Evolutionary conservation across 148 eudicot genomes (phyloP).

Genomic region (Linanthus parryae): DNA sequence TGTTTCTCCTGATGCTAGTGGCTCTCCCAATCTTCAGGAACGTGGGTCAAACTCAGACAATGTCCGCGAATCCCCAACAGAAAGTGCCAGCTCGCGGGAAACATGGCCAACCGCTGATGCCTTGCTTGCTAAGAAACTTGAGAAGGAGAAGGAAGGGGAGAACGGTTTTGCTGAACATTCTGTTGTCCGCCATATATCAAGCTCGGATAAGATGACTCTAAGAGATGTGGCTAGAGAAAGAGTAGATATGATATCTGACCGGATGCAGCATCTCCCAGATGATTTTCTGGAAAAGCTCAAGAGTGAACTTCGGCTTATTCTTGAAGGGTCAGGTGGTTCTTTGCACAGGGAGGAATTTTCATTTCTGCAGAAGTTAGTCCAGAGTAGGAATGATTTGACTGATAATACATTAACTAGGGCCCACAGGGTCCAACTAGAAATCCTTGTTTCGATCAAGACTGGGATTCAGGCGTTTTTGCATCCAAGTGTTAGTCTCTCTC

Average conservation of each 20-base stretch:
- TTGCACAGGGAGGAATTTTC: conserved; percentile 56
- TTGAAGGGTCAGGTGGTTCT: conserved; percentile 59
- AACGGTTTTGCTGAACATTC: conserved; percentile 80
- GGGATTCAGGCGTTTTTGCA: conserved; percentile 76
- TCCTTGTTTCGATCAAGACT: conserved; percentile 51
- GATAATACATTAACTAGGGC: conserved; percentile 38
- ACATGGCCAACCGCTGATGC: conserved; percentile 83
- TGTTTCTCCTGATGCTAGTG: conserved; percentile 33
- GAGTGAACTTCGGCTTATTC: conserved; percentile 40
- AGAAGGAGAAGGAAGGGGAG: conserved; percentile 65
- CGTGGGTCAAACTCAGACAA: conserved; percentile 52
- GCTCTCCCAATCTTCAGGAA: conserved; percentile 33
- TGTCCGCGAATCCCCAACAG: conserved; percentile 76
- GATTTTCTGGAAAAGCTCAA: conserved; percentile 52
- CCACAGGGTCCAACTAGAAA: conserved; percentile 52
- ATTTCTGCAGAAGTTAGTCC: conserved; percentile 47
- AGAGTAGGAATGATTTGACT: conserved; percentile 45
- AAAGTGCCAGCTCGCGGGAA: conserved; percentile 94
- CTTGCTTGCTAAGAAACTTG: conserved; percentile 48
- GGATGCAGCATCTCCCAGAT: conserved; percentile 48
- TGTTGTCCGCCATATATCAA: conserved; percentile 57
- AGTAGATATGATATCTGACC: conserved; percentile 45
- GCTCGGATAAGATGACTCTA: conserved; percentile 69
- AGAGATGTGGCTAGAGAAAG: conserved; percentile 46
- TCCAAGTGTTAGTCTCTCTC: conserved; percentile 59